Conservation (phyloP, 83 land plant genomes). For the Thuja plicata region DNA sequence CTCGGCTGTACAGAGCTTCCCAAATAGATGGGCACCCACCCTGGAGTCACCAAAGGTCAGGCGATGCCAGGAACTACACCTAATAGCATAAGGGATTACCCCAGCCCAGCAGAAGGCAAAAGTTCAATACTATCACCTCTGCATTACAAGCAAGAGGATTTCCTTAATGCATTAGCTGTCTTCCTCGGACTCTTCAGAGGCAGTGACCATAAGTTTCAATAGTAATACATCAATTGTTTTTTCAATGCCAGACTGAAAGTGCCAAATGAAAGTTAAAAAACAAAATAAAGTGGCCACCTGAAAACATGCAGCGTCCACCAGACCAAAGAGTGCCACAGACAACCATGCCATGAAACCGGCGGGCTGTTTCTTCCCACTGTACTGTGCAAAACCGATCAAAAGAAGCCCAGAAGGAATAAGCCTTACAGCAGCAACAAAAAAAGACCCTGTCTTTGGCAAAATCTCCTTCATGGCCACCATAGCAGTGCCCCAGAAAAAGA, state of each 20-base stretch:
- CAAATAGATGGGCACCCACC: neutral
- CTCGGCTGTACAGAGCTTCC: neutral
- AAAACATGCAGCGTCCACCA: slow-evolving; percentile 92
- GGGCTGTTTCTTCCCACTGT: slow-evolving; percentile 57
- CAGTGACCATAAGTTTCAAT: neutral
- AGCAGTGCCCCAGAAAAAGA: slow-evolving; percentile 99
- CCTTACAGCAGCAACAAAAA: slow-evolving; percentile 82
- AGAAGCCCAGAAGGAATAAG: slow-evolving; percentile 83
- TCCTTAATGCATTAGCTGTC: neutral
- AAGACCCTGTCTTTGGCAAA: slow-evolving; percentile 86
- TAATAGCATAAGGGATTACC: neutral
- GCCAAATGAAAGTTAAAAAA: neutral
- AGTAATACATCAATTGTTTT: neutral
- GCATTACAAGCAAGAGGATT: neutral
- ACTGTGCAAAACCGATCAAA: slow-evolving; percentile 67
- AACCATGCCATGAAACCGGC: slow-evolving; percentile 82
- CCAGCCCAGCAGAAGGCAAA: neutral
- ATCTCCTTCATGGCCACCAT: slow-evolving; percentile 99
- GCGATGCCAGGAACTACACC: neutral
- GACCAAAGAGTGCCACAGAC: slow-evolving; percentile 68
- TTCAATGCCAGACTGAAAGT: neutral
- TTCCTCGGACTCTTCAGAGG: neutral
- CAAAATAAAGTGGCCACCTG: slow-evolving; percentile 51
- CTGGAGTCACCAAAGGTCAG: neutral
- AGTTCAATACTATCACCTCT: neutral